Percentiles rank a stretch among this genome's conserved stretches.
These are phyloP conservation scores for Pilatotrama ljubarskyi DNA, from an alignment of 768 basidiomycete species.

Conservation along the genomic window DNA sequence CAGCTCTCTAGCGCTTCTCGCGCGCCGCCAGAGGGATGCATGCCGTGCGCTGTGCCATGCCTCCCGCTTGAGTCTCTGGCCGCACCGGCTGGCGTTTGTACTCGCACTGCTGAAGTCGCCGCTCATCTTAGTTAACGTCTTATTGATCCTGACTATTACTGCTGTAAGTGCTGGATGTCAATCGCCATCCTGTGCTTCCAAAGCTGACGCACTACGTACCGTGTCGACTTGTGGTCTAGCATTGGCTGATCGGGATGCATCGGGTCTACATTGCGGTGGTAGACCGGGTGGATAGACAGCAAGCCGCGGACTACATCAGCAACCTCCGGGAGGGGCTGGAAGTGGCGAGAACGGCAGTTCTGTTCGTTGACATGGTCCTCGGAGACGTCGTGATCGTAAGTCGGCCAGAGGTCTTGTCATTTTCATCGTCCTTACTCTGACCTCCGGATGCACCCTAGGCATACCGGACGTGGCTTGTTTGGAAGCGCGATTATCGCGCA, in stretches of 20 bases:
- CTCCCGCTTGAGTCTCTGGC: neutral
- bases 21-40: neutral
- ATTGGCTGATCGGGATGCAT: neutral
- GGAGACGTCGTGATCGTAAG: conserved; percentile 4
- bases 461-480: neutral
- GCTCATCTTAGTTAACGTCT: neutral
- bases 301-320: neutral
- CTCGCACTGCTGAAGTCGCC: neutral
- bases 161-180: neutral
- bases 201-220: too few species aligned
- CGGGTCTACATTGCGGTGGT: neutral
- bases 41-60: neutral
- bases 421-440: too few species aligned
- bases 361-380: conserved; percentile 1
- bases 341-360: neutral
- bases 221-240: too few species aligned
- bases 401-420: neutral
- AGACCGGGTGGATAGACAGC: neutral
- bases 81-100: neutral
- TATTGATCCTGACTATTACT: conserved; percentile 1
- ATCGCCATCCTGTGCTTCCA: too few species aligned
- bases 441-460: too few species aligned
- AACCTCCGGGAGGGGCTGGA: neutral
- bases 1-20: neutral
- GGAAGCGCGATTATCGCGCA: neutral